Percentiles rank a stretch among this genome's conserved stretches.
phyloP scores from a whole-genome alignment of 2,329 filamentous ascomycete species.

The Lojkania enalia region DNA sequence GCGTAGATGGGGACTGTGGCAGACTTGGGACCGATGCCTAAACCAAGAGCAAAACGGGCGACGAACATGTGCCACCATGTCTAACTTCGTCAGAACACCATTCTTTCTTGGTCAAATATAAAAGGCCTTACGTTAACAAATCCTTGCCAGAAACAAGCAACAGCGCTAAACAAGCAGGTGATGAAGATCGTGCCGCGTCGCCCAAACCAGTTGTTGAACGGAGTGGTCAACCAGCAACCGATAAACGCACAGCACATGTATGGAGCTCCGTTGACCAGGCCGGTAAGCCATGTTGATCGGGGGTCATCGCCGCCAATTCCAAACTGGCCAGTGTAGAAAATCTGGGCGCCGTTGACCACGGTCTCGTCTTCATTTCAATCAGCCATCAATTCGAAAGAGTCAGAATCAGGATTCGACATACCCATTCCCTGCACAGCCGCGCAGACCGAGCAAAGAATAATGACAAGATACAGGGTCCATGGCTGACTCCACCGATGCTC shows the following conservation, averaged over 20 bases:
- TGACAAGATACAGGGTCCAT: constrained; percentile 63
- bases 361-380: constrained; percentile 58
- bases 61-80: constrained; percentile 73
- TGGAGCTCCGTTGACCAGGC: constrained; percentile 63
- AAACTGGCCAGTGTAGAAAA: constrained; percentile 66
- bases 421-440: constrained; percentile 71
- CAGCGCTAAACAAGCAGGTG: constrained; percentile 69
- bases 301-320: constrained; percentile 57
- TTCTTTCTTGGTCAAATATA: too few relatives aligned
- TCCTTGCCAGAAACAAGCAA: constrained; percentile 62
- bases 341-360: constrained; percentile 69
- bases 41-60: constrained; percentile 72
- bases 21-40: constrained; percentile 77
- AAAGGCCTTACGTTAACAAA: constrained; percentile 61
- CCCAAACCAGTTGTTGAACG: constrained; percentile 71
- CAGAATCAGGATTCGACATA: constrained; percentile 40
- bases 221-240: constrained; percentile 74
- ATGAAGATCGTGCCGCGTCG: constrained; percentile 76
- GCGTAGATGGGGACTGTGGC: constrained; percentile 77
- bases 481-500: constrained; percentile 70
- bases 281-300: constrained; percentile 62
- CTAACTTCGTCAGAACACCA: constrained; percentile 11
- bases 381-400: too few relatives aligned
- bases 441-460: constrained; percentile 64
- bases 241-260: constrained; percentile 69